A percentile compares a stretch with the other conserved stretches of the same genome.
Evolutionary conservation across 441 rosid species (phyloP).

Genomic region (Lepidium campestre): DNA sequence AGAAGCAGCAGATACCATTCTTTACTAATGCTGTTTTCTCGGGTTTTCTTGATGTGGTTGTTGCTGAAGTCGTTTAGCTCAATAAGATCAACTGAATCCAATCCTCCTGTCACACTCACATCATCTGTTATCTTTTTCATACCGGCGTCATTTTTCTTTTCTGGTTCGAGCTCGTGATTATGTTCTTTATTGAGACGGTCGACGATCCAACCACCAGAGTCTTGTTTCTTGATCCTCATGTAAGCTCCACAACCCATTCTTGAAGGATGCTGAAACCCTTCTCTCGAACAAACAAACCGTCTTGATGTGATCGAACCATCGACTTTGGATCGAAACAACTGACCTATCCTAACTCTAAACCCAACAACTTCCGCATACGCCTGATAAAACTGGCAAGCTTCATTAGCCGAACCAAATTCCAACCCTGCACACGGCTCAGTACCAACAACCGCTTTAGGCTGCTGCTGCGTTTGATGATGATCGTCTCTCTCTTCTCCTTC

Average conservation of each 20-base stretch:
- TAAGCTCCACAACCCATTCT: conserved; percentile 90
- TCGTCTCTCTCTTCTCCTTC: conserved; percentile 29
- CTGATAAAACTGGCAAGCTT: conserved; percentile 70
- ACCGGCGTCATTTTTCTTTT: conserved; percentile 30
- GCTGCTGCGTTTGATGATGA: conserved; percentile 7
- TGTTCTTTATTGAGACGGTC: conserved; percentile 76
- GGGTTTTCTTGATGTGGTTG: conserved; percentile 27
- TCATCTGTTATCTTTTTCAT: conserved; percentile 54
- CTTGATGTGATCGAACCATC: conserved; percentile 80
- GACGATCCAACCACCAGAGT: conserved; percentile 72
- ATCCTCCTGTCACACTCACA: conserved; percentile 42
- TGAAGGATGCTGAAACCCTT: conserved; percentile 94
- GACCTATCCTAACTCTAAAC: conserved; percentile 77
- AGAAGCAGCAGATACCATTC: conserved; percentile 71
- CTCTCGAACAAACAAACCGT: conserved; percentile 88
- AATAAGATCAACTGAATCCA: conserved; percentile 39
- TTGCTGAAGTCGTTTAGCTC: conserved; percentile 30
- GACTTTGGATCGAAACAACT: conserved; percentile 78
- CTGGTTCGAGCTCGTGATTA: conserved; percentile 63
- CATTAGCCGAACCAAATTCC: conserved; percentile 63
- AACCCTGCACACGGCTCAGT: conserved; percentile 56
- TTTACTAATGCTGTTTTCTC: conserved; percentile 53
- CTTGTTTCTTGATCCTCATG: conserved; percentile 88
- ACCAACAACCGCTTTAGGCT: conserved; percentile 11
- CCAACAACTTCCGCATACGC: conserved; percentile 61